phyloP scores from a whole-genome alignment of 306 rosid genomes.

The Castanea mollissima region DNA sequence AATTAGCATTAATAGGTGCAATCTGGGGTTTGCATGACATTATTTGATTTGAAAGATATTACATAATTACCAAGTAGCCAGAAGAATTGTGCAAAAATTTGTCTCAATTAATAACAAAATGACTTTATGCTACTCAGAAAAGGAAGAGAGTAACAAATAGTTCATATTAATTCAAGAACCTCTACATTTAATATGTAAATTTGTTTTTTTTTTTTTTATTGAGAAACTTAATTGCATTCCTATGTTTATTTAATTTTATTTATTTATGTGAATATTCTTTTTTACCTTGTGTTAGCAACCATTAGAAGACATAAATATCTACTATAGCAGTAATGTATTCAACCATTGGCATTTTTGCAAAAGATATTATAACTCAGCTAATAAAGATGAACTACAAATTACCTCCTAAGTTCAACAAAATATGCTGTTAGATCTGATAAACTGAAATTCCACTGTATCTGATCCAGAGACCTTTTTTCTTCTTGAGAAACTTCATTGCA shows the following conservation, averaged over 20 bases:
- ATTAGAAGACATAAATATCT: background rate
- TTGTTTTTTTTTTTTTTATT: constrained; percentile 5
- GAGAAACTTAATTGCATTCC: constrained; percentile 2
- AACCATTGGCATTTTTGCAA: background rate
- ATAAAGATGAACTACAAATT: constrained; percentile 24
- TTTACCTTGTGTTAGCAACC: background rate
- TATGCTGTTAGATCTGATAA: constrained; percentile 90
- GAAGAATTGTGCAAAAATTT: background rate
- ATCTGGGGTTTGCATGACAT: background rate
- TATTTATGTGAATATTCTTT: background rate
- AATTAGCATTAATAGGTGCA: too few species aligned
- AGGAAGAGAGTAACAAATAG: background rate
- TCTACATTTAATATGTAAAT: background rate
- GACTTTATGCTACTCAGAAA: background rate
- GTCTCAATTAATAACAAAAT: background rate
- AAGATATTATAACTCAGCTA: background rate
- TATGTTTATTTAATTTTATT: background rate
- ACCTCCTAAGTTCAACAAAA: constrained; percentile 89
- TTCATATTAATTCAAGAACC: background rate
- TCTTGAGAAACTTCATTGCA: background rate
- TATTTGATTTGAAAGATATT: background rate
- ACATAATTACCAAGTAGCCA: background rate
- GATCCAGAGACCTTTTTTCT: constrained; percentile 61
- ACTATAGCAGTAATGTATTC: background rate
- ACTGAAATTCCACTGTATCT: constrained; percentile 91